Evolutionary conservation across 805 yeast species (phyloP), one percentile per base, ranked within the genome.

Genomic region (Blastobotrys parvus): DNA sequence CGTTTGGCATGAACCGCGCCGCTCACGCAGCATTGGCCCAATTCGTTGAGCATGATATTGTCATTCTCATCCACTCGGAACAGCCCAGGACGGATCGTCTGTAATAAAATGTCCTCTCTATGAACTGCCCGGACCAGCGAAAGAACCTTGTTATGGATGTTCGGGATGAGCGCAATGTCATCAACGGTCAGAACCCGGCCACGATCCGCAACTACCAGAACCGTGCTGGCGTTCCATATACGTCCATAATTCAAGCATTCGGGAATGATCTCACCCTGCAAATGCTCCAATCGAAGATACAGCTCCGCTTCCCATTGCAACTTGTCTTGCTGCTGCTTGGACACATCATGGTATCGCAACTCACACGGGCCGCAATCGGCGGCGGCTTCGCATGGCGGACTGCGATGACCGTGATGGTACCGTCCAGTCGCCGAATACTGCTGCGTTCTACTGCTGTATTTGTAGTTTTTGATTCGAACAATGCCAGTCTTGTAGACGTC

Each of bases 271-370:
- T 6, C 20, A 4, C 39, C 39, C 27, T 36, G 39, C 2, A 22
- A 13, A 17, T 23, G 6, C 13, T 36, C 18, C 5, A 36, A 6
- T 11, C 39, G n/a, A 20, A 30, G n/a, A n/a, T 36, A 36, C 18
- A 36, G 20, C 27, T 36, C 39, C 11, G 16, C 27, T 22, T 36
- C 39, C 39, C 39, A 36, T n/a, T 36, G 35, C 20, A 32, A 20
- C 35, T 13, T 10, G 21, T 32, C 35, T 4, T 18, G 13, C 19
- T 15, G 6, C 6, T 32, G 10, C 20, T 32, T 32, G 21, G 35
- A 32, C n/a, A 32, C 17, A 17, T 32, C 35, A 11, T 32, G 35
- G 35, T 17, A 32, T 20, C 17, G n/a, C 4, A 18, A 10, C 29
- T 8, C 29, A 11, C 29, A 25, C 11, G 7, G 7, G 11, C 29